Base-by-base conservation (phyloP, 202 grass and related monocot genomes). In the Miscanthus sacchariflorus region DNA sequence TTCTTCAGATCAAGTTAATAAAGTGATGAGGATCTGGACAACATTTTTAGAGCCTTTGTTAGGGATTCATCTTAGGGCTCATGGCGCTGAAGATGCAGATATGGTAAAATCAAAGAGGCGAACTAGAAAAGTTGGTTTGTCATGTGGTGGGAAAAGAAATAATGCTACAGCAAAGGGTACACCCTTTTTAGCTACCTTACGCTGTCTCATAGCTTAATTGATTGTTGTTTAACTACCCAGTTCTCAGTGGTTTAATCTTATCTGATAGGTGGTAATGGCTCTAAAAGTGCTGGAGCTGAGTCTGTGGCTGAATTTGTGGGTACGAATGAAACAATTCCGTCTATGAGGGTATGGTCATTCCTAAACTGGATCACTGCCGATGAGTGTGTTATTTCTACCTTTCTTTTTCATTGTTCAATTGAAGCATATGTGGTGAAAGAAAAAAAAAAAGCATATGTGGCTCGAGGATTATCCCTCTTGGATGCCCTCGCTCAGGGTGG, bases 31-130 rank as follows among this genome's bases (percentile, higher is more conserved):
- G 85, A 87, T 99, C 18, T 99, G 92, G 94, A 85, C 86, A 36
- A 92, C 87, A 54, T 93, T 99, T 88, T 70, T 99, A 69, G 97
- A 99, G 81, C 93, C 93, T 76, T 88, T 96, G 70, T 93, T 99
- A 67, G 91, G 94, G 84, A 76, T 96, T 87, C 89, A 80, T 17
- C 64, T 85, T 85, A 54, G 86, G 72, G 81, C 70, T 7, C 88
- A 91, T 12, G 68, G 81, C 77, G 36, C 44, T 1, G 84, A 88
- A 48, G 91, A 91, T 93, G 74, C 74, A 75, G 91, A 91, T 63
- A 39, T 76, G 38, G 80, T 85, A 50, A 96, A 96, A 72, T 63
- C 84, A 27, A 96, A 92, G 81, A 93, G 44, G 70, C 79, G 77
- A 67, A 86, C 82, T 33, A 14, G 64, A 84, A 95, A 98, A 92